phyloP scores from a whole-genome alignment of 345 rosid species.

The Clarkia xantiana region DNA sequence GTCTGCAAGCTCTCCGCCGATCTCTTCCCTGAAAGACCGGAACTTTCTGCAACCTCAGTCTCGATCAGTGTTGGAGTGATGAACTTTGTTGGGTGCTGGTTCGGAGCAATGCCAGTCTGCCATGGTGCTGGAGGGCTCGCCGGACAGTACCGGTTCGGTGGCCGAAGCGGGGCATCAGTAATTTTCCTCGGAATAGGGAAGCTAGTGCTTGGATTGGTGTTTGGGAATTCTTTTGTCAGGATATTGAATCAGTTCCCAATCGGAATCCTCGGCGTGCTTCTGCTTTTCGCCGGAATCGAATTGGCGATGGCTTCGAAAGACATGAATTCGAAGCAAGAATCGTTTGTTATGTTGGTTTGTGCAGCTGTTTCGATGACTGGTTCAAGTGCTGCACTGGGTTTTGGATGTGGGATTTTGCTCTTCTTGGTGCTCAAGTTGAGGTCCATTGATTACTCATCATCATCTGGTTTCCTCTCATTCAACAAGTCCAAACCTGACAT shows the following conservation, averaged over 20 bases:
- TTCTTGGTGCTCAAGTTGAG: constrained; percentile 59
- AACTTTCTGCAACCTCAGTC: constrained; percentile 56
- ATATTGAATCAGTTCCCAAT: constrained; percentile 58
- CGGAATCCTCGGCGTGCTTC: constrained; percentile 72
- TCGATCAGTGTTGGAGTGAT: constrained; percentile 61
- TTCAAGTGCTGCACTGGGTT: constrained; percentile 83
- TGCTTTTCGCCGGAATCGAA: constrained; percentile 78
- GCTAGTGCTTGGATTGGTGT: constrained; percentile 48
- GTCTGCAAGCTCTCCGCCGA: constrained; percentile 69
- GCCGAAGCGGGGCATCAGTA: constrained; percentile 61
- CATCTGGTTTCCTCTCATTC: constrained; percentile 3
- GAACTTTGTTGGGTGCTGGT: constrained; percentile 85
- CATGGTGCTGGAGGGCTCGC: constrained; percentile 90
- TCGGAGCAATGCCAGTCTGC: constrained; percentile 92
- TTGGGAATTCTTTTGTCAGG: constrained; percentile 76
- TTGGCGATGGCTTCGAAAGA: constrained; percentile 78
- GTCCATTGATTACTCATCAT: constrained; percentile 25
- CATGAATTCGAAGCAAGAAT: constrained; percentile 60
- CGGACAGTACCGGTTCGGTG: constrained; percentile 79
- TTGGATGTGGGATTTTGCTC: constrained; percentile 60
- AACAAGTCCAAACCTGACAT: constrained; percentile 5
- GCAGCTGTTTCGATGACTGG: constrained; percentile 82
- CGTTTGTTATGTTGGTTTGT: constrained; percentile 70
- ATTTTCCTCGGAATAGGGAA: constrained; percentile 59
- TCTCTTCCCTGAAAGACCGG: constrained; percentile 41